Base-by-base conservation (phyloP, 345 rosid species). In the Salix suchowensis region DNA sequence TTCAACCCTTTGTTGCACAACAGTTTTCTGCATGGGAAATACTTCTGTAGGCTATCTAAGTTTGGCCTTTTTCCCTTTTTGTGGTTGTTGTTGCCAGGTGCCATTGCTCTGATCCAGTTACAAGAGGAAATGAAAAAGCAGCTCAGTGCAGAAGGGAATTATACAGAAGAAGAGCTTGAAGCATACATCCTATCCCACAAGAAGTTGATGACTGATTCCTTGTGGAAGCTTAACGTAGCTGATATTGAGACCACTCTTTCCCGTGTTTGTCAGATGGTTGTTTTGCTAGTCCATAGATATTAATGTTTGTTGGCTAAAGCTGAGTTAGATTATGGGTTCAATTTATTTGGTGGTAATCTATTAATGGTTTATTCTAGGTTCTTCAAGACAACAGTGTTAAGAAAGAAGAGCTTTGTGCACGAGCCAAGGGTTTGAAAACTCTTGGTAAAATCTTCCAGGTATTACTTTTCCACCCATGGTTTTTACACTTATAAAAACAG, bases 81-180 rank as follows among this genome's bases (percentile, higher is more conserved):
- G 21, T 73, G 74, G 69, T 60, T 68, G 58, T 74, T 83, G 69
- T 71, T 82, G 52, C 68, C 84, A 96, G 99, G 99, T 65, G 97
- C 99, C 76, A 86, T 91, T 83, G 97, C 99, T 66, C 82, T 96
- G 87, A 89, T 96, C 87, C 99, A 96, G 91, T 88, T 96, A 66
- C 98, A 96, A 77, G 98, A 93, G 82, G 99, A 96, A 74, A 96
- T 96, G 98, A 93, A 92, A 86, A 96, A 83, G 88, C 96, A 96
- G 78, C 89, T 89, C 46, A 92, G 74, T 78, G 78, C 94, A 15
- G 94, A 93, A 86, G 97, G 97, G 67, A 91, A 93, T 76, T 90
- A 89, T 76, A 92, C 97, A 0, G 96, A 92, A 78, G 90, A 91
- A 87, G 94, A 96, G 86, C 97, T 96, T 84, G 98, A 93, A 88